Conservation (phyloP, 2,329 filamentous ascomycete genomes). For the Cercospora brassicicola region DNA sequence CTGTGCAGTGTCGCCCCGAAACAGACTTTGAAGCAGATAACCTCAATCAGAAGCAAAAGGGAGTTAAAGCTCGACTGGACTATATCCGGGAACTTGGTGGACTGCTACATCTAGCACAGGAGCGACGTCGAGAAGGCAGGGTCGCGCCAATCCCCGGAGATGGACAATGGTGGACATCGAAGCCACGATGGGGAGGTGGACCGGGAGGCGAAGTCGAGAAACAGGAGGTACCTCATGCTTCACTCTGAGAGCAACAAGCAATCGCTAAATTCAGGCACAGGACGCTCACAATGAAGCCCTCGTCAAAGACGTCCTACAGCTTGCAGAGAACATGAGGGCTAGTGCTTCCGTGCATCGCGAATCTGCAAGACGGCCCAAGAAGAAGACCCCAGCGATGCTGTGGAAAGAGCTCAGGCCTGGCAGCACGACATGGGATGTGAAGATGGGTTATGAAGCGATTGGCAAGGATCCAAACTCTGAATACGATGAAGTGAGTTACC, state of each 20-base stretch:
- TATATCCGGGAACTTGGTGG: conserved; percentile 59
- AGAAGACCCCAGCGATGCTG: conserved; percentile 49
- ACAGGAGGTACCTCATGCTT: not conserved
- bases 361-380: conserved; percentile 28
- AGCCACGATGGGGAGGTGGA: conserved; percentile 59
- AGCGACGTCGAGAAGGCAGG: conserved; percentile 58
- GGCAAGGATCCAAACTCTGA: conserved; percentile 48
- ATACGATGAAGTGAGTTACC: conserved; percentile 50
- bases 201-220: conserved; percentile 47
- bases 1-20: conserved; percentile 57
- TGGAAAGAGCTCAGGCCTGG: conserved; percentile 56
- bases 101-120: conserved; percentile 60
- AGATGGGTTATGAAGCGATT: conserved; percentile 57
- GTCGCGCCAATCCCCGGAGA: conserved; percentile 53
- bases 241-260: conserved; percentile 5
- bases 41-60: conserved; percentile 30
- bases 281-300: conserved; percentile 39
- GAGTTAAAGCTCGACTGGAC: conserved; percentile 48
- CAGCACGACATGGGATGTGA: conserved; percentile 57
- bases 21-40: conserved; percentile 47
- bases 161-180: conserved; percentile 61
- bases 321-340: conserved; percentile 21
- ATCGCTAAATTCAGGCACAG: conserved; percentile 26
- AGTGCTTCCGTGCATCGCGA: conserved; percentile 10
- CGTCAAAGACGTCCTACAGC: conserved; percentile 29